Conservation (phyloP, 331 rosid genomes). For the Dryas integrifolia region DNA sequence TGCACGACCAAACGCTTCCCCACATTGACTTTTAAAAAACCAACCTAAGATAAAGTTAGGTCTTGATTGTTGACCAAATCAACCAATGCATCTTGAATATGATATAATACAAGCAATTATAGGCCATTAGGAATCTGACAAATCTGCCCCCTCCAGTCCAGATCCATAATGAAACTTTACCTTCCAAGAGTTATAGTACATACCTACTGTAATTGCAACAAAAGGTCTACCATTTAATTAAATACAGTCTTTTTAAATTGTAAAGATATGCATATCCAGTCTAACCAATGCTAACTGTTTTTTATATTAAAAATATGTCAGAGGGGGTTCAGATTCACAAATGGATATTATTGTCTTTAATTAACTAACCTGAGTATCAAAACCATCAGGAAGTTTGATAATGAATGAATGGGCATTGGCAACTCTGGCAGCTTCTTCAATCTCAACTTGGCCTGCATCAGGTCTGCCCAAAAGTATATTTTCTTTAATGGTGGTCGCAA, state of each 20-base stretch:
- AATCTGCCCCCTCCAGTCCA: slow-evolving; percentile 36
- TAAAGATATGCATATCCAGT: too few relatives aligned
- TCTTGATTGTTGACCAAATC: slow-evolving; percentile 53
- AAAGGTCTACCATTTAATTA: background rate
- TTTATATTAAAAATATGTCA: background rate
- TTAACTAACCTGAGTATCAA: slow-evolving; percentile 83
- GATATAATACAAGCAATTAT: slow-evolving; percentile 13
- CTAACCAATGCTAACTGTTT: background rate
- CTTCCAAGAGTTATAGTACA: slow-evolving; percentile 19
- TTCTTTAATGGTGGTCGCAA: slow-evolving; percentile 92
- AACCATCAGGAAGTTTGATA: slow-evolving; percentile 84
- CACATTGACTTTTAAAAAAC: slow-evolving; percentile 44
- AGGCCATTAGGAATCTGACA: slow-evolving; percentile 22
- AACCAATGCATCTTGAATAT: slow-evolving; percentile 17
- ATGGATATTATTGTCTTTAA: slow-evolving; percentile 7
- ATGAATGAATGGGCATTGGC: slow-evolving; percentile 98
- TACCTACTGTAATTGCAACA: background rate
- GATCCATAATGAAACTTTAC: slow-evolving; percentile 37
- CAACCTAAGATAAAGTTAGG: slow-evolving; percentile 21
- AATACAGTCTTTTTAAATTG: too few relatives aligned
- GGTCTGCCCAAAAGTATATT: slow-evolving; percentile 93
- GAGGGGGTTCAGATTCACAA: slow-evolving; percentile 3
- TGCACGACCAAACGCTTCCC: slow-evolving; percentile 47
- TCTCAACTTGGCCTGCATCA: slow-evolving; percentile 85
- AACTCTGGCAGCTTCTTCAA: slow-evolving; percentile 97